These are phyloP conservation scores for Gossypium davidsonii DNA, from an alignment of 441 rosid species.

Conservation along the genomic window DNA sequence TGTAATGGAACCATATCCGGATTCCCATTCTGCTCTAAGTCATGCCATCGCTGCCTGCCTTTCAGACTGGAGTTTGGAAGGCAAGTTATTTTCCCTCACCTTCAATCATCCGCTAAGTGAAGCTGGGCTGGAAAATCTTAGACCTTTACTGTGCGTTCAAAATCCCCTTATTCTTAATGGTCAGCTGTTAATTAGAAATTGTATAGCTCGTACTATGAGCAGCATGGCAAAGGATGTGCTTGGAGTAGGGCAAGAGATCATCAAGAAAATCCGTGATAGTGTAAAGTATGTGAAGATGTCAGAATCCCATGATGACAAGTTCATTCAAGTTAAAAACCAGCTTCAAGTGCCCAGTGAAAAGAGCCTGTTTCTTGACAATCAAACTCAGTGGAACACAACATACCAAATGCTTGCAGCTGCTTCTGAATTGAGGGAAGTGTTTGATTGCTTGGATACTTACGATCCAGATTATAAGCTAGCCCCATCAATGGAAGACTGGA, in stretches of 20 bases:
- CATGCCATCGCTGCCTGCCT: constrained; percentile 79
- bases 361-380: constrained; percentile 59
- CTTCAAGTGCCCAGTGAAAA: constrained; percentile 75
- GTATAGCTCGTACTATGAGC: constrained; percentile 51
- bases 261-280: constrained; percentile 66
- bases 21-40: constrained; percentile 60
- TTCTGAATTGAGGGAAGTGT: constrained; percentile 71
- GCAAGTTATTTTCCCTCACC: constrained; percentile 67
- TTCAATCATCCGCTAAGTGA: constrained; percentile 46
- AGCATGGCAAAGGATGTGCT: constrained; percentile 53
- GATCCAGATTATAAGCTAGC: constrained; percentile 72
- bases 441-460: constrained; percentile 72
- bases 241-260: constrained; percentile 39
- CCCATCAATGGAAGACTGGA: constrained; percentile 69
- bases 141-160: constrained; percentile 57
- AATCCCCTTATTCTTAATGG: constrained; percentile 69
- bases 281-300: constrained; percentile 81
- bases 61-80: constrained; percentile 78
- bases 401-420: constrained; percentile 79
- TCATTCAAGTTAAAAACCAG: constrained; percentile 73
- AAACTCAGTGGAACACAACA: constrained; percentile 75
- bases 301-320: constrained; percentile 80
- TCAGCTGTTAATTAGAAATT: constrained; percentile 65
- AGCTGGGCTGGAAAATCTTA: constrained; percentile 53
- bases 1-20: constrained; percentile 74